Percentiles rank a stretch among this genome's conserved stretches.
Evolutionary conservation across 768 basidiomycete species (phyloP).

Genomic region (Leccinum rimulosum): DNA sequence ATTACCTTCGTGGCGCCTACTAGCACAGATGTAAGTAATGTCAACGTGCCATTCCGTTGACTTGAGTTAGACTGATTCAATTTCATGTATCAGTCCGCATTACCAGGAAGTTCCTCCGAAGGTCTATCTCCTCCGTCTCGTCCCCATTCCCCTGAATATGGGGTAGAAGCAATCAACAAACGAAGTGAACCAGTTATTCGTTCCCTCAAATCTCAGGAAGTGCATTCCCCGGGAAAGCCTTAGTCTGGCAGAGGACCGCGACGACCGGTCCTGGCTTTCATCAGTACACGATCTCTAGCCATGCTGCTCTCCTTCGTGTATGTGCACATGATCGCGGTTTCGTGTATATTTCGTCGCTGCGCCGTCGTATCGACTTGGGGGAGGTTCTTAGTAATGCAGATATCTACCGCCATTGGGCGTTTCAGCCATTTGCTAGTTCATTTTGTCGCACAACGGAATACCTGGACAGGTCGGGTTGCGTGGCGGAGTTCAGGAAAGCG

Average conservation of each 20-base stretch:
- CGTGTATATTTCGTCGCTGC: not conserved
- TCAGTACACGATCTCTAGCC: too few relatives aligned
- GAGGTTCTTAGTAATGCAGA: too few relatives aligned
- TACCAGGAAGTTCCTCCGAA: not conserved
- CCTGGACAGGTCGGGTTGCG: too few relatives aligned
- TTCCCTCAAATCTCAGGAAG: not conserved
- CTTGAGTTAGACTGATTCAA: too few relatives aligned
- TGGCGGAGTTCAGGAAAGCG: not conserved
- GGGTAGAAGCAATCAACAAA: too few relatives aligned
- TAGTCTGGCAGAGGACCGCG: too few relatives aligned
- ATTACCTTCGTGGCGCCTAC: not conserved
- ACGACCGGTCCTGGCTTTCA: too few relatives aligned
- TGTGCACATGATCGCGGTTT: too few relatives aligned
- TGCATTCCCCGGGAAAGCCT: not conserved
- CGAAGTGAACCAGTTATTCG: not conserved
- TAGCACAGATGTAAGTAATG: not conserved
- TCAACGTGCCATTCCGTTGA: not conserved
- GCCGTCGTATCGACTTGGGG: too few relatives aligned
- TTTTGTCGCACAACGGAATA: not conserved
- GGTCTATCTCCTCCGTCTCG: not conserved
- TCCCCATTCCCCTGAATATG: not conserved
- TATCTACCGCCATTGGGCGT: too few relatives aligned
- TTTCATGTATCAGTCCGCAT: not conserved
- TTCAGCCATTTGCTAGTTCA: too few relatives aligned
- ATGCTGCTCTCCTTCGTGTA: not conserved